phyloP scores from a whole-genome alignment of 139 green algal genomes.

The Ettlia oleoabundans region DNA sequence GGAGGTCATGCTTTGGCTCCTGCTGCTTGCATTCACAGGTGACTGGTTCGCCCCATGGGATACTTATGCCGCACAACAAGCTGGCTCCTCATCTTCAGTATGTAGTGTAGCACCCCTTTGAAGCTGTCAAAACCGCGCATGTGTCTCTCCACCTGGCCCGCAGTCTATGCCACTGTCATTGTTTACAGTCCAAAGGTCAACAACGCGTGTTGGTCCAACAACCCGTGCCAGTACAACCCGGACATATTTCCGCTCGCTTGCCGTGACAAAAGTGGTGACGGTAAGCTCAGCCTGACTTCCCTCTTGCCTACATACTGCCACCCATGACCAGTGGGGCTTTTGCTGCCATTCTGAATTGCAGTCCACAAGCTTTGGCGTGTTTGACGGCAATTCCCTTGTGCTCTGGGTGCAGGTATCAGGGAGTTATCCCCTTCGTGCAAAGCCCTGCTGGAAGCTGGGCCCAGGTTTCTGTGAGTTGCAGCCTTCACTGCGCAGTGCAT shows the following conservation, averaged over 20 bases:
- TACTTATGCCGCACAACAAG: too few species aligned
- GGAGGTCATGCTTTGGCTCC: constrained; percentile 5
- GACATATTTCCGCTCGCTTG: background rate
- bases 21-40: constrained; percentile 25
- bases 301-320: too few species aligned
- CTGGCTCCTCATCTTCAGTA: too few species aligned
- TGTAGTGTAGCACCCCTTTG: constrained; percentile 1
- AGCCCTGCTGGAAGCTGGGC: background rate
- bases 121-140: too few species aligned
- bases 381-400: too few species aligned
- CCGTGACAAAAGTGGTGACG: background rate
- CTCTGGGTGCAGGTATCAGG: background rate
- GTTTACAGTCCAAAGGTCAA: background rate
- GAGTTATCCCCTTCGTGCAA: background rate
- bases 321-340: too few species aligned
- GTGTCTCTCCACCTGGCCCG: too few species aligned
- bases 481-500: background rate
- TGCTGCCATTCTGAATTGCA: too few species aligned
- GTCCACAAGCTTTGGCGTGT: too few species aligned
- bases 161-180: constrained; percentile 17
- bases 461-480: background rate
- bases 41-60: background rate
- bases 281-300: background rate
- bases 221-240: constrained; percentile 33
- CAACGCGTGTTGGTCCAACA: constrained; percentile 28